Conservation (phyloP, 164 flowering plant genomes). For the Sedum album region DNA sequence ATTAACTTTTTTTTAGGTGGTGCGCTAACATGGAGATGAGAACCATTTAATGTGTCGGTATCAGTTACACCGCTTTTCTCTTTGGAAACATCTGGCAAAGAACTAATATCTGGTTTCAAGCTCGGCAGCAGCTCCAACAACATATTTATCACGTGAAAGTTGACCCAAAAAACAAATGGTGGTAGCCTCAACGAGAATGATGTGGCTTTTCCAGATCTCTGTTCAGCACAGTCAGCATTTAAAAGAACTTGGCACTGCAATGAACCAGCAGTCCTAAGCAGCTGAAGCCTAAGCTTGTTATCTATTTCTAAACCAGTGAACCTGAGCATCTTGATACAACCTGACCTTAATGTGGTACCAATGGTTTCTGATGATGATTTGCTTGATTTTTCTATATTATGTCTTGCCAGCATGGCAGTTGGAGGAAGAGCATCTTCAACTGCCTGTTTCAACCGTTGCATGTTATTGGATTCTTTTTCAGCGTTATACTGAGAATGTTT, state of each 20-base stretch:
- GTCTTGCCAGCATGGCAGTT: conserved; percentile 14
- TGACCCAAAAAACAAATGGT: conserved; percentile 63
- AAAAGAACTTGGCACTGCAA: conserved; percentile 27
- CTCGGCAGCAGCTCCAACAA: conserved; percentile 35
- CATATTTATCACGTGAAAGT: conserved; percentile 35
- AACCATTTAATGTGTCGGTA: conserved; percentile 16
- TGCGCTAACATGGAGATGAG: conserved; percentile 14
- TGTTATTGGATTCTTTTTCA: conserved; percentile 16
- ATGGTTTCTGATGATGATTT: neutral
- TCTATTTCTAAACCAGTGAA: conserved; percentile 7
- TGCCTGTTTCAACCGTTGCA: conserved; percentile 47
- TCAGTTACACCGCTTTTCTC: conserved; percentile 19
- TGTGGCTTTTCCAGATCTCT: conserved; percentile 18
- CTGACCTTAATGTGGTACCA: neutral
- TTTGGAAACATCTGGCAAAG: conserved; percentile 13
- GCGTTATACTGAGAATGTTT: conserved; percentile 10
- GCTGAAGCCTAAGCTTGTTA: neutral
- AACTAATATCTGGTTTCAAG: conserved; percentile 15
- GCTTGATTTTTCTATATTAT: conserved; percentile 15
- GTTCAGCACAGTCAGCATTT: conserved; percentile 23
- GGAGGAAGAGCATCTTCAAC: conserved; percentile 54
- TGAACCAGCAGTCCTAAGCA: conserved; percentile 39
- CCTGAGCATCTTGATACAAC: neutral
- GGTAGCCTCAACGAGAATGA: conserved; percentile 63
- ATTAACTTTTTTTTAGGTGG: conserved; percentile 24